Evolutionary conservation across 345 rosid genomes (phyloP).

Genomic region (Noccaea caerulescens): DNA sequence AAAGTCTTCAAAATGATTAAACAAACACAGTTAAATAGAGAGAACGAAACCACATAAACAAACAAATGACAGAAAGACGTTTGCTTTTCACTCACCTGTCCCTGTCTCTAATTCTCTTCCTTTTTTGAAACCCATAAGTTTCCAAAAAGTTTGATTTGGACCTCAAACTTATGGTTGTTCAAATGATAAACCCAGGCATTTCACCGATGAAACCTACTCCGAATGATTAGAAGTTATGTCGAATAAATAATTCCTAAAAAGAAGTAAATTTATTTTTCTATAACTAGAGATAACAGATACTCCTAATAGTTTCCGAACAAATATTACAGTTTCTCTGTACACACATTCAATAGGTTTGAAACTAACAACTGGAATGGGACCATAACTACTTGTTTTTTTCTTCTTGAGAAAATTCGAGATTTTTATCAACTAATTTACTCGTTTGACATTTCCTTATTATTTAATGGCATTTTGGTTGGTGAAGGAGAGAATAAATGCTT

Average conservation of each 20-base stretch:
- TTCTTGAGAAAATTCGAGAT: not conserved
- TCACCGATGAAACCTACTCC: not conserved
- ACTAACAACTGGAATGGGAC: constrained; percentile 31
- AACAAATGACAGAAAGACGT: constrained; percentile 39
- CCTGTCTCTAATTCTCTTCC: constrained; percentile 33
- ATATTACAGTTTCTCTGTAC: constrained; percentile 10
- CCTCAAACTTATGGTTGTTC: constrained; percentile 9
- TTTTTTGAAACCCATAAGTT: constrained; percentile 8
- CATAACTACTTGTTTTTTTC: constrained; percentile 26
- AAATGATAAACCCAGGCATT: not conserved
- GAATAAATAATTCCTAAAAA: not conserved
- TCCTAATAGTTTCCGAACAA: constrained; percentile 16
- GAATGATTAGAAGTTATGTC: constrained; percentile 16
- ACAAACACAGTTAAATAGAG: constrained; percentile 15
- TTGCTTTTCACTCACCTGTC: constrained; percentile 28
- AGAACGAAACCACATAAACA: constrained; percentile 17
- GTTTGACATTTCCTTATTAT: not conserved
- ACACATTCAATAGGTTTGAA: constrained; percentile 28
- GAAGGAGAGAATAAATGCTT: constrained; percentile 46
- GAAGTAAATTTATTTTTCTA: not conserved
- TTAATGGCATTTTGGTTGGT: constrained; percentile 37
- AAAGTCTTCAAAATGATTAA: not conserved
- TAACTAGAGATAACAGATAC: not conserved
- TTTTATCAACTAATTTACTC: not conserved
- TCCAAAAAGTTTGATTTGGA: constrained; percentile 21